Base-by-base conservation (phyloP, 306 rosid species). In the Malus domestica region DNA sequence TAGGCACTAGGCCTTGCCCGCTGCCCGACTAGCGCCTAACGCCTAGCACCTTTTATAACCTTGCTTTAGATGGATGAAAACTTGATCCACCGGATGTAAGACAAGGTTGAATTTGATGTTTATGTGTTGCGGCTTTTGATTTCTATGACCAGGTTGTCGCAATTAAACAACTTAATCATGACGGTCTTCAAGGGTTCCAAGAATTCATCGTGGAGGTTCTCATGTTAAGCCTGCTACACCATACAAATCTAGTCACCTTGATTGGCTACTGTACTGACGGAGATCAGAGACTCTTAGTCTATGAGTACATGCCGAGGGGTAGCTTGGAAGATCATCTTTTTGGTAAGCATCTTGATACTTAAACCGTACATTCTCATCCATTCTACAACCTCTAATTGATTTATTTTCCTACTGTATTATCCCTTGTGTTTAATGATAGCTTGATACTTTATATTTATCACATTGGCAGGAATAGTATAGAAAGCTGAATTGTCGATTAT, bases 261-360 rank as follows among this genome's bases (percentile, higher is more conserved):
- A 90, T 83, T 75, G 98, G 98, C 70, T 94, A 92, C 87, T 94
- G 97, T 86, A 94, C 97, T 13, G 95, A 94, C 77, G 98, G 98
- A 63, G 97, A 94, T 90, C 91, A 93, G 73, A 90, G 97, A 76
- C 96, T 93, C 67, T 78, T 93, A 87, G 93, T 93, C 68, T 93
- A 93, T 45, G 98, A 93, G 79, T 93, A 83, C 85, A 87, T 93
- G 96, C 88, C 95, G 2, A 87, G 88, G 90, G 96, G 98, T 69
- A 89, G 89, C 84, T 75, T 93, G 51, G 95, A 89, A 81, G 89
- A 86, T 78, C 96, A 93, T 84, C 98, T 93, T 35, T 89, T 90
- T 52, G 95, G 98, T 90, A 87, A 63, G 12, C 63, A 23, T 49
- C 71, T 5, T 45, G 18, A 45, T 25, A 29, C 3, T 30, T 27